Evolutionary conservation across 139 green algal genomes (phyloP), one percentile per base, ranked within the genome.

Genomic region (Monoraphidium neglectum): DNA sequence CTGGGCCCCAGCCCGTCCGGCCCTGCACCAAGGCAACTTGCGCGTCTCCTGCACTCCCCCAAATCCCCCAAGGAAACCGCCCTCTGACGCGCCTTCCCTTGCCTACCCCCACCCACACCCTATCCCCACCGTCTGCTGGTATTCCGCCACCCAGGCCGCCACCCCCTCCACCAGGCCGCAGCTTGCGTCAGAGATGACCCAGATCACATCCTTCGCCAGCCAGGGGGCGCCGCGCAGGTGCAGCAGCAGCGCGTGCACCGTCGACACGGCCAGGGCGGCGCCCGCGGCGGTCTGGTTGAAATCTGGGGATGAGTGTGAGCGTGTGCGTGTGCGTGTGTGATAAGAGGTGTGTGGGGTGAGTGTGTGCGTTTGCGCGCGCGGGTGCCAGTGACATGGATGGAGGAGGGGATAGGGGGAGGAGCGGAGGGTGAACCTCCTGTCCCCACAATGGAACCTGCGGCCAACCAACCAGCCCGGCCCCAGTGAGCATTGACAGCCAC

Each of bases 161-260:
- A 88, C 67, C 18, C 70, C 82, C 26, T 75, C 15, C 15, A 83
- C 16, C n/a, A 38, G 21, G 3, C 82, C 86, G 53, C 89, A 95
- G 21, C 57, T 32, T 1, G 75, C 75, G 62, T 93, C 87, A 2
- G 84, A 77, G 24, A 92, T 61, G 67, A 95, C 46, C 90, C 90
- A 95, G 18, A 93, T 33, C 16, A 95, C 21, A 68, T 95, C 86
- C 35, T 92, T 93, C 16, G 86, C 83, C 63, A 95, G 70, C 90
- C 90, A 95, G 13, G 68, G 61, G 23, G 71, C 78, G 5, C n/a
- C 12, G 2, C 40, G n/a, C 68, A 94, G 60, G 67, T 93, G 81
- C 5, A 37, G 8, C 54, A 82, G 15, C 60, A 90, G 54, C 13
- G 68, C 62, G 23, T 60, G 21, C 1, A 49, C 86, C n/a, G 80